phyloP scores from a whole-genome alignment of 208 protist genomes.

The Trypanosoma caninum region DNA sequence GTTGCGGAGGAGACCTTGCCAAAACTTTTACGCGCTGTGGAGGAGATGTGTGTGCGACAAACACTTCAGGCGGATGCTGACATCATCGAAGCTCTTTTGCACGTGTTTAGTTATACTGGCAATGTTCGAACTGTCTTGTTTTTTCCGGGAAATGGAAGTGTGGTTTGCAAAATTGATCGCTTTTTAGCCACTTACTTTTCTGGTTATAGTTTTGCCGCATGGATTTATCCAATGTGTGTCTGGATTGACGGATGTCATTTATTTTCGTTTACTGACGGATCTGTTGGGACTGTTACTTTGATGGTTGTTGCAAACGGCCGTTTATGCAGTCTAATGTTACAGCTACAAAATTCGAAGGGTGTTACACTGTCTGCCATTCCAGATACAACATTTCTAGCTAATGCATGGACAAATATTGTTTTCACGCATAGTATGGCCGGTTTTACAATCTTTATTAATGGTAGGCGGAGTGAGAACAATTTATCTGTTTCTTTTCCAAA shows the following conservation, averaged over 20 bases:
- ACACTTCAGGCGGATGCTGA: conserved; percentile 65
- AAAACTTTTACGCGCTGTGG: conserved; percentile 46
- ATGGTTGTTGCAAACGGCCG: conserved; percentile 67
- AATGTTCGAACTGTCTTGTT: conserved; percentile 50
- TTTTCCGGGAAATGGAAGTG: conserved; percentile 61
- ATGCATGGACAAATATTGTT: conserved; percentile 77
- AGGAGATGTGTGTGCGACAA: conserved; percentile 42
- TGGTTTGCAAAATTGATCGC: conserved; percentile 39
- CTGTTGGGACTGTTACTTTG: conserved; percentile 39
- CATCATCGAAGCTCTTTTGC: conserved; percentile 67
- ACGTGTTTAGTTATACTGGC: conserved; percentile 44
- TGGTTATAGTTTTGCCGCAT: conserved; percentile 77
- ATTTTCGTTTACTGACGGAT: conserved; percentile 57
- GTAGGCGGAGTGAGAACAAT: conserved; percentile 25
- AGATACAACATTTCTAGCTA: conserved; percentile 42
- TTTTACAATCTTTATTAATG: conserved; percentile 73
- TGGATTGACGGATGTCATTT: conserved; percentile 70
- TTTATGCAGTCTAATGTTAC: conserved; percentile 57
- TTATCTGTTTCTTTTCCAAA: conserved; percentile 58
- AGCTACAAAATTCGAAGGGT: conserved; percentile 23
- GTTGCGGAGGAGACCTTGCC: conserved; percentile 34
- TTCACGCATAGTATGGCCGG: conserved; percentile 53
- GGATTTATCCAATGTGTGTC: conserved; percentile 77
- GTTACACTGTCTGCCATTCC: conserved; percentile 33
- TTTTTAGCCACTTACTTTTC: conserved; percentile 31